Conservation (phyloP, 345 rosid genomes). For the Angophora floribunda region DNA sequence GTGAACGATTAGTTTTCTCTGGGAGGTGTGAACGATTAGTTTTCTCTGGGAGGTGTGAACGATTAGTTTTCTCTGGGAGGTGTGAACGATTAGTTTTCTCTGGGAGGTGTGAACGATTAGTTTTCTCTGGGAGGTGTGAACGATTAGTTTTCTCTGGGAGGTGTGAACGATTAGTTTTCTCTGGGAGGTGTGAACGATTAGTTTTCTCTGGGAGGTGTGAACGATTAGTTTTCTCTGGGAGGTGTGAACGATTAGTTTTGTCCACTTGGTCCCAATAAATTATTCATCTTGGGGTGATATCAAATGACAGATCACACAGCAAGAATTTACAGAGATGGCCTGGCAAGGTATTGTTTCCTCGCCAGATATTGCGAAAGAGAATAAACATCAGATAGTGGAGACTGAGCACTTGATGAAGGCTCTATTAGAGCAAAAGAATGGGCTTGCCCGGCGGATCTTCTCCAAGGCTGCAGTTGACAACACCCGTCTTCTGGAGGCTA, state of each 20-base stretch:
- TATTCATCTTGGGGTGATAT: background rate
- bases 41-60: background rate
- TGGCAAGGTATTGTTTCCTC: constrained; percentile 98
- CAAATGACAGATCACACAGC: constrained; percentile 67
- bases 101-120: background rate
- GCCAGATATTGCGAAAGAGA: constrained; percentile 89
- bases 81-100: background rate
- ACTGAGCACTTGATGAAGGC: constrained; percentile 97
- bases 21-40: background rate
- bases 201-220: background rate
- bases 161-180: background rate
- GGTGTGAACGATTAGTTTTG: background rate
- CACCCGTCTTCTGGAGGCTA: constrained; percentile 80
- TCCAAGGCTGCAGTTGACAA: constrained; percentile 82
- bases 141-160: background rate
- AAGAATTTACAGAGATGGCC: constrained; percentile 97
- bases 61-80: background rate
- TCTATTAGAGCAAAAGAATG: constrained; percentile 94
- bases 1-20: background rate
- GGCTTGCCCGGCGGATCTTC: constrained; percentile 91
- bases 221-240: background rate
- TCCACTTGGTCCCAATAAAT: background rate
- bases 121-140: background rate
- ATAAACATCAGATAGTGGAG: constrained; percentile 98
- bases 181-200: background rate